Conservation (phyloP, 2,329 filamentous ascomycete species). For the Talaromyces sp. region DNA sequence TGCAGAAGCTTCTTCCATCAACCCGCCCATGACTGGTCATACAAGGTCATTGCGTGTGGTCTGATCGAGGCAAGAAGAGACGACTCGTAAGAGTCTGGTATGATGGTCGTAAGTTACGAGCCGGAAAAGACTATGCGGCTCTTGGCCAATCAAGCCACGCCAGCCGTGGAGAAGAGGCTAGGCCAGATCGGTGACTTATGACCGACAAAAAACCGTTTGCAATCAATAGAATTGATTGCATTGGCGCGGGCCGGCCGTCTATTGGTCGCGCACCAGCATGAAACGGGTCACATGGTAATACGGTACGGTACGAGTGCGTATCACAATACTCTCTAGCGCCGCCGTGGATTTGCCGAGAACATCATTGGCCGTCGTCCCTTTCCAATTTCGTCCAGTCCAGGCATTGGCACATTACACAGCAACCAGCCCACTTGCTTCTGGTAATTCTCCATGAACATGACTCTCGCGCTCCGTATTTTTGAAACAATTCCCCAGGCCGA, state of each 20-base stretch:
- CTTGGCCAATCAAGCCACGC: conserved; percentile 1
- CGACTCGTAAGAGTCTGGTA: not conserved
- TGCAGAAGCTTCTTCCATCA: not conserved
- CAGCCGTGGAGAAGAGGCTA: not conserved
- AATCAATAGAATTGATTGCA: not conserved
- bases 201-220: conserved; percentile 8
- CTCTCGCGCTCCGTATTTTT: not conserved
- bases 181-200: not conserved
- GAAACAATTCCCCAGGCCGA: conserved; percentile 14
- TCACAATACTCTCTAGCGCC: not conserved
- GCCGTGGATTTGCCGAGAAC: conserved; percentile 6
- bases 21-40: not conserved
- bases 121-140: not conserved
- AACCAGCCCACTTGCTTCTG: not conserved
- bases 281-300: conserved; percentile 1
- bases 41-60: not conserved
- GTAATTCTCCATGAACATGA: not conserved
- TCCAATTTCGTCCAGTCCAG: conserved; percentile 5
- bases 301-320: not conserved
- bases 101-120: not conserved
- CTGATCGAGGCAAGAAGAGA: not conserved
- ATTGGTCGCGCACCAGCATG: not conserved
- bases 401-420: not conserved
- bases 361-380: conserved; percentile 3
- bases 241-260: not conserved